Evolutionary conservation across 108 stramenopile species (phyloP).

Genomic region (Cyclotella distinguenda): DNA sequence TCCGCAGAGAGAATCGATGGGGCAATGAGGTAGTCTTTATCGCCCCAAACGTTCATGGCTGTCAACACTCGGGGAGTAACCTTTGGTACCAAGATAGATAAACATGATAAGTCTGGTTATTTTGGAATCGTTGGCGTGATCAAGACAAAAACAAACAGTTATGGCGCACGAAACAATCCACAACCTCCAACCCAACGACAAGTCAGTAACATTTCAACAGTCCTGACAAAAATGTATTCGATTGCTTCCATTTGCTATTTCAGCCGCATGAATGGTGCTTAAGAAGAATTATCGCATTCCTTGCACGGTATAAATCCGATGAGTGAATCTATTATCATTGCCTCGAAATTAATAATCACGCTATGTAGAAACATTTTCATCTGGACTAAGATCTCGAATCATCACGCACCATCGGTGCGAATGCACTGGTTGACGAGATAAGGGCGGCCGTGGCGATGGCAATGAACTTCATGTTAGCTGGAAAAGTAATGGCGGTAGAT

Average conservation of each 20-base stretch:
- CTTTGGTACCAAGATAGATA: neutral
- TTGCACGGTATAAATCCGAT: too few species aligned
- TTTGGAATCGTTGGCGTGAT: too few species aligned
- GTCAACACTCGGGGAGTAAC: conserved; percentile 36
- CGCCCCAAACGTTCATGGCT: conserved; percentile 83
- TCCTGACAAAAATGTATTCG: too few species aligned
- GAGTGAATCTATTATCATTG: neutral
- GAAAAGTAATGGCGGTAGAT: too few species aligned
- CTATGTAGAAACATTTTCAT: neutral
- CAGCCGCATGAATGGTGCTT: too few species aligned
- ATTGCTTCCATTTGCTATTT: too few species aligned
- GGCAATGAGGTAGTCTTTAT: conserved; percentile 96
- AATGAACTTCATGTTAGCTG: conserved; percentile 72
- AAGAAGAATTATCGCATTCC: too few species aligned
- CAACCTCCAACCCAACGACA: too few species aligned
- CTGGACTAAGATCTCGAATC: neutral
- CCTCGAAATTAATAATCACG: neutral
- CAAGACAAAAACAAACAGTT: too few species aligned
- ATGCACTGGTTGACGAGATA: conserved; percentile 62
- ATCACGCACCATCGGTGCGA: conserved; percentile 58
- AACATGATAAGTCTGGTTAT: conserved; percentile 2
- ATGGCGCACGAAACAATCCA: too few species aligned
- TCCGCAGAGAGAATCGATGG: conserved; percentile 99
- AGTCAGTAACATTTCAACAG: too few species aligned
- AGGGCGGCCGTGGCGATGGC: conserved; percentile 56